Base-by-base conservation (phyloP, 768 basidiomycete genomes). In the Lentinula boryana region DNA sequence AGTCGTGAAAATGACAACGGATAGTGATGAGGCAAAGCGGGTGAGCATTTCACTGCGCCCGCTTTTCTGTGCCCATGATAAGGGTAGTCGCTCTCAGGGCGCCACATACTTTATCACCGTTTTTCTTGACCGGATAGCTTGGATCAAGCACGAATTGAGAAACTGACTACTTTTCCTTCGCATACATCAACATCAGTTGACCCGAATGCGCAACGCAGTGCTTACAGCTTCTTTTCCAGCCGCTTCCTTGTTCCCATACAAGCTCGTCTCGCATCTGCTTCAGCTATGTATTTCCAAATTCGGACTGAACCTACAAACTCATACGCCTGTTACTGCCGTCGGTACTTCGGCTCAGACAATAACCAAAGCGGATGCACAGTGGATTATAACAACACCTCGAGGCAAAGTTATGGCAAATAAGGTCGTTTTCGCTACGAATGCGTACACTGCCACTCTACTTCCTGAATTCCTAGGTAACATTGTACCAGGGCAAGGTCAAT, bases 341-440 rank as follows among this genome's bases (percentile, higher is more conserved):
- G 69, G 64, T 2, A 66, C 23, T 10, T 6, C 10, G 43, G 27
- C n/a, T 21, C 23, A 15, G n/a, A 23, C 32, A 23, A 36, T n/a
- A 23, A 10, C n/a, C 27, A 16, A 6, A 8, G 54, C 0, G 48
- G 32, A 31, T 36, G 41, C 56, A 4, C 33, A 32, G 21, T 84
- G 82, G 75, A 65, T 60, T 18, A 65, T 83, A 31, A 65, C 67
- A 7, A 84, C 83, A 6, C 64, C 73, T 6, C 74, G 76, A 44
- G 84, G 84, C 0, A 63, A 43, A 21, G 62, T 84, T 33, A 63
- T 61, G 2, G 65, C 82, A 0, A 63, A 67, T 10, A 78, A 77
- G 33, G 76, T 85, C 18, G 74, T 85, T 0, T 82, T 81, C 63
- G 80, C 81, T 4, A 85, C 84, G 9, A 85, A 85, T 65, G 84